Evolutionary conservation across 805 yeast genomes (phyloP), one percentile per base, ranked within the genome.

Genomic region (Saccharomycopsis amapae): DNA sequence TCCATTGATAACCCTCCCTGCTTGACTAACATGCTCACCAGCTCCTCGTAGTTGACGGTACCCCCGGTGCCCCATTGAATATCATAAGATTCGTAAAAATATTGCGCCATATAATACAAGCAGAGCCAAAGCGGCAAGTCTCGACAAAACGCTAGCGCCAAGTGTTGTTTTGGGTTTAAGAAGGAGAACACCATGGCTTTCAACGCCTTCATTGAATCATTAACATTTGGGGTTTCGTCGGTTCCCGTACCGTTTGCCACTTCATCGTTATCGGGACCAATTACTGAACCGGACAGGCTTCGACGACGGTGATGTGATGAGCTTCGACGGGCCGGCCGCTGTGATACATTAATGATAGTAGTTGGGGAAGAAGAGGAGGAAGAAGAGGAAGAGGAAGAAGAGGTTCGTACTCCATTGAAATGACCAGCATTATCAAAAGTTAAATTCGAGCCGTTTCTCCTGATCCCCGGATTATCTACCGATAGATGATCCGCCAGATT

Each of bases 121-220:
- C 79, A 68, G 33, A 62, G 68, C 5, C 81, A 62, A 4, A 88
- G 66, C 2, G 94, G 85, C 24, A 85, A 66, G 55, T 86, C 93
- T 40, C 95, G 69, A 53, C 90, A 81, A n/a, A 79, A 62, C 0
- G 93, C 88, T 50, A 86, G 69, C 3, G 82, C 71, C 49, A 84
- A 71, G 59, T 85, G 93, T 55, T 85, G 88, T 51, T 78, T 72
- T 1, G 93, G 85, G 49, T 81, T 81, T 51, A 86, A 65, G 53
- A 85, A 76, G 53, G 76, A 78, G 47, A 86, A 67, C 57, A 9
- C 61, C 57, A 34, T 60, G 56, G 43, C 60, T 53, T 42, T 63
- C 32, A 41, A 38, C 17, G 42, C 23, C 22, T 54, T 50, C 26
- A 56, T 52, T 6, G 56, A 44, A 22, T 48, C 46, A 25, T 35